Base-by-base conservation (phyloP, 352 stramenopile genomes). In the Phytophthora multivora region DNA sequence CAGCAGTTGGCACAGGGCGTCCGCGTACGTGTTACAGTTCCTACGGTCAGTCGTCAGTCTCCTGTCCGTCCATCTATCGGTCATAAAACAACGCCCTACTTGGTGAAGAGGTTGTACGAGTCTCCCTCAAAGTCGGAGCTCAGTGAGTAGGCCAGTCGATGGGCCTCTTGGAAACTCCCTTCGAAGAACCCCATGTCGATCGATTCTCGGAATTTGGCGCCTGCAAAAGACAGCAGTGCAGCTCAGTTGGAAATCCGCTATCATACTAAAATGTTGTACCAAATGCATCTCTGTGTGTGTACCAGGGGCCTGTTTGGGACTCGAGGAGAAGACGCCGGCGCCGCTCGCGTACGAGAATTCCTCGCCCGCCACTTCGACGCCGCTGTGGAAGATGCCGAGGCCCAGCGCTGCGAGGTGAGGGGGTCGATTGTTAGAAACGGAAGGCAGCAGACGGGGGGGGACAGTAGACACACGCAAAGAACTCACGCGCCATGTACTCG, bases 21-120 rank as follows among this genome's bases (percentile, higher is more conserved):
- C 94, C 12, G 90, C 84, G 77, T 97, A 98, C 62, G 95, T 80
- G 74, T 98, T 98, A 78, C 95, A 98, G 73, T 98, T 98, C 69
- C 81, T 73, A 52, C 35, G 6, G 11, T 1, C 28, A 28, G 50
- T 13, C 4, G 36, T 60, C 6, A 52, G 30, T 38, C n/a, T 47
- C 42, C 5, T 43, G 15, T 47, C 15, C 35, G 15, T 47, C 15
- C 35, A 7, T 46, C 26, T 41, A 8, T n/a, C 5, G 16, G 12
- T 3, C 1, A 31, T 2, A 25, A 7, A 33, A 33, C 28, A 13
- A 33, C 28, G 10, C 58, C 77, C 21, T 74, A 96, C 70, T 89
- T 93, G 55, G 70, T 86, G 43, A 98, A 74, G 4, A 98, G 62
- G 71, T 98, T 96, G 80, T 98, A 98, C 58, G 72, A 75, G 51